Percentiles rank a stretch among this genome's conserved stretches.
Conservation (phyloP, 148 eudicot species). For the Diospyros lotus region DNA sequence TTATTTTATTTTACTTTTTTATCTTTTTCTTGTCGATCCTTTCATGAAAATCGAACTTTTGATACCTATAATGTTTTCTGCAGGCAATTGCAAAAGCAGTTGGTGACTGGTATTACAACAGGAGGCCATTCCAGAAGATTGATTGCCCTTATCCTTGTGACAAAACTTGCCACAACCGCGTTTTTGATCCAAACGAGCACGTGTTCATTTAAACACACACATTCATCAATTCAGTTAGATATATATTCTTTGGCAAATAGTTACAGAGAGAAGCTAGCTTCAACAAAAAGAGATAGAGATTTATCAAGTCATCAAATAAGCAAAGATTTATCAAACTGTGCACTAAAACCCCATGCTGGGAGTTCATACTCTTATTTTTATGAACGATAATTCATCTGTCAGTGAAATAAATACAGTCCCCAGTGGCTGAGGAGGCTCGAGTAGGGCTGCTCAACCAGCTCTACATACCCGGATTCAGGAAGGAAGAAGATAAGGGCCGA, state of each 20-base stretch:
- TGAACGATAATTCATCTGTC: neutral
- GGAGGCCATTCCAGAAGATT: slow-evolving; percentile 59
- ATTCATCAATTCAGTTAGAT: slow-evolving; percentile 4
- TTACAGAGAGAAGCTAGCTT: neutral
- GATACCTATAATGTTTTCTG: neutral
- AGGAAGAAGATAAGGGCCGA: no score
- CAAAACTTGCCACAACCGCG: slow-evolving; percentile 52
- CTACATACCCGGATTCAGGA: no score
- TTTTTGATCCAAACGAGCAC: slow-evolving; percentile 30
- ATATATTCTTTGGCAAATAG: neutral
- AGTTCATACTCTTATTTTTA: slow-evolving; percentile 1
- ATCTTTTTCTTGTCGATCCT: neutral
- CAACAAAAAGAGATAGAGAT: neutral
- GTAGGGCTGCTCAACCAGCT: no score
- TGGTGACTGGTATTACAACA: slow-evolving; percentile 82
- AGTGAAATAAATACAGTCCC: neutral
- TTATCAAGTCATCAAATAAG: slow-evolving; percentile 2
- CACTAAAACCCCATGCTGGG: slow-evolving; percentile 7
- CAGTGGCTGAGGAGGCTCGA: no score
- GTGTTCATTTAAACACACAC: neutral
- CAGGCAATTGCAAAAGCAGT: slow-evolving; percentile 87
- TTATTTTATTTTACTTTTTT: neutral
- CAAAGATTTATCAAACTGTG: neutral
- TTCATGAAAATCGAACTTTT: neutral
- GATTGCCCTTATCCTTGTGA: slow-evolving; percentile 96